Base-by-base conservation (phyloP, 1,284 basidiomycete species). In the Sanghuangporus baumii region DNA sequence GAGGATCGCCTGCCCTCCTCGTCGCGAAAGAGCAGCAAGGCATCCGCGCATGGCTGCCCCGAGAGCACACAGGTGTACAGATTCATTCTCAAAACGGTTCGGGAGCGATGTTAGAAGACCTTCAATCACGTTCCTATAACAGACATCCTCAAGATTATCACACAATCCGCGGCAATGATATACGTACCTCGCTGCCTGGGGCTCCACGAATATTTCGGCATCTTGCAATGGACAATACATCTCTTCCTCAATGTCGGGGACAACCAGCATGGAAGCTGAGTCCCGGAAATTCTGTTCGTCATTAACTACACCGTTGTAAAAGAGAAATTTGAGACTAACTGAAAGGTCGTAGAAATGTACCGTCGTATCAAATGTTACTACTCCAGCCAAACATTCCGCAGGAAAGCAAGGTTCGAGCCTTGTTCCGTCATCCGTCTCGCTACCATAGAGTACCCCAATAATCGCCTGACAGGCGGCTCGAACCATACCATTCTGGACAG, bases 291-390 rank as follows among this genome's bases (percentile, higher is more conserved):
- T 79, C 91, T 87, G 66, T 46, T 47, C 59, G 56, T 62, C 64
- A 65, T 37, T 60, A 48, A 20, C 60, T 61, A 52, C 41, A 43
- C 48, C 59, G 66, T 54, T 57, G 50, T 12, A n/a, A 58, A 66
- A 59, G 60, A 46, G 48, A 50, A 63, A 47, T 38, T 58, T 51
- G 16, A 64, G 55, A 73, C 90, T 79, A 76, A 96, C 91, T 71
- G 89, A 86, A 64, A 99, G 78, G 71, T 96, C 89, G 75, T 94
- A 95, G 73, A 98, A 97, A 69, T 98, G 93, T 20, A 99, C 77
- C 1, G 86, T 80, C 54, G 81, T 76, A 71, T 97, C 94, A 70
- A 91, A 97, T 0, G 95, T 94, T 48, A 98, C 69, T 67, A 99
- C 88, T 2, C 87, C 90, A n/a, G 96, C 72, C 64, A 77, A 72